Conservation (phyloP, 345 rosid species). For the Populus euphratica region DNA sequence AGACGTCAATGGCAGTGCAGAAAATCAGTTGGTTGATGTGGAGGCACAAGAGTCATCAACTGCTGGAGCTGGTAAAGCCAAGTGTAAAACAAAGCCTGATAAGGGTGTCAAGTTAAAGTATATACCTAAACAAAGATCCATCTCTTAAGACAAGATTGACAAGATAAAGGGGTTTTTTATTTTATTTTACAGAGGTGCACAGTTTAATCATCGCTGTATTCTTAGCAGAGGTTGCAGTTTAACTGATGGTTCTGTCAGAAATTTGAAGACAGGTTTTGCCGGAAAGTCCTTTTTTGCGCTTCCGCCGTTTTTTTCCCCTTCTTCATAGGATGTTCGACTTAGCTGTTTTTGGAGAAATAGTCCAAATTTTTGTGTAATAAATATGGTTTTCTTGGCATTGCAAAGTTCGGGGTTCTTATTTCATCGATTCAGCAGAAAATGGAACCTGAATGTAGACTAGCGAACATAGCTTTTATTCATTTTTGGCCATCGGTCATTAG, state of each 20-base stretch:
- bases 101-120: constrained; percentile 71
- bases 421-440: background rate
- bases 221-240: constrained; percentile 73
- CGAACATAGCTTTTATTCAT: background rate
- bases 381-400: constrained; percentile 20
- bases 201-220: constrained; percentile 33
- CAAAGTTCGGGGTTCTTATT: background rate
- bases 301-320: background rate
- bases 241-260: constrained; percentile 49
- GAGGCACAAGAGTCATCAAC: constrained; percentile 18
- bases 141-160: constrained; percentile 19
- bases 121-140: constrained; percentile 61
- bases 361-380: constrained; percentile 39
- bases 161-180: constrained; percentile 12
- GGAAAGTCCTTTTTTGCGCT: constrained; percentile 5
- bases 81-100: constrained; percentile 49
- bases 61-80: constrained; percentile 30
- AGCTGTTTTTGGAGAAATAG: constrained; percentile 16
- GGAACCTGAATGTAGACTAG: background rate
- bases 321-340: constrained; percentile 21
- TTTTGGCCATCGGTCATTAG: background rate
- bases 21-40: constrained; percentile 13
- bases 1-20: constrained; percentile 17
- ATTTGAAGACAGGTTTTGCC: constrained; percentile 25
- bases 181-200: constrained; percentile 38